Conservation (phyloP, 1,139 yeast genomes). For the Spathaspora sp. region DNA sequence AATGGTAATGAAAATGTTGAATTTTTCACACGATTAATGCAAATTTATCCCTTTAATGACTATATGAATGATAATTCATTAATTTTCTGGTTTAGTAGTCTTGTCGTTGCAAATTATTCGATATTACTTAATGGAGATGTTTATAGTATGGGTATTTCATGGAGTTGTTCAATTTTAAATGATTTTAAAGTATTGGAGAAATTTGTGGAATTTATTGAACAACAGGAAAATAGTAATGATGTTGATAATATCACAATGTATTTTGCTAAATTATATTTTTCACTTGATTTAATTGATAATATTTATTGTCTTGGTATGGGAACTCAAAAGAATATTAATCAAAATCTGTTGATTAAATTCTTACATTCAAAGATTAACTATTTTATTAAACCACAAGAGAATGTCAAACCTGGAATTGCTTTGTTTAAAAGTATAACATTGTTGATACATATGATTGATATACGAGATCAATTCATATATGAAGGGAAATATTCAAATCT, state of each 20-base stretch:
- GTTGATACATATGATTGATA: conserved; percentile 18
- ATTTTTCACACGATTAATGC: conserved; percentile 41
- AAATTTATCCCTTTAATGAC: conserved; percentile 43
- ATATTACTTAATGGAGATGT: conserved; percentile 58
- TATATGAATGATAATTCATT: conserved; percentile 30
- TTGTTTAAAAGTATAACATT: conserved; percentile 9
- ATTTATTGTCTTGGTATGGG: conserved; percentile 60
- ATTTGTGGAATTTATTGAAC: conserved; percentile 21
- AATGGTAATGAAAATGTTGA: conserved; percentile 31
- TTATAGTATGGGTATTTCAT: conserved; percentile 54
- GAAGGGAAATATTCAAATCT: conserved; percentile 8
- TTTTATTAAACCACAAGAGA: conserved; percentile 8
- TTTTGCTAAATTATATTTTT: conserved; percentile 51
- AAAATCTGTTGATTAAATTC: conserved; percentile 16
- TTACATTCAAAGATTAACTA: conserved; percentile 13
- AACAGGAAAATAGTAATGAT: conserved; percentile 15
- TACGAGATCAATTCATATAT: conserved; percentile 16
- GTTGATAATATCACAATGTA: conserved; percentile 40
- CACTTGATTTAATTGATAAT: conserved; percentile 52
- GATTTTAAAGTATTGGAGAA: conserved; percentile 54
- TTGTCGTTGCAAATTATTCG: conserved; percentile 55
- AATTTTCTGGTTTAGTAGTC: conserved; percentile 43
- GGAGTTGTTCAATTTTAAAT: conserved; percentile 55
- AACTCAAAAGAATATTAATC: conserved; percentile 38
- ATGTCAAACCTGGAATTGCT: conserved; percentile 2